Base-by-base conservation (phyloP, 1,139 yeast genomes). In the Debaryomycetaceae sp. region DNA sequence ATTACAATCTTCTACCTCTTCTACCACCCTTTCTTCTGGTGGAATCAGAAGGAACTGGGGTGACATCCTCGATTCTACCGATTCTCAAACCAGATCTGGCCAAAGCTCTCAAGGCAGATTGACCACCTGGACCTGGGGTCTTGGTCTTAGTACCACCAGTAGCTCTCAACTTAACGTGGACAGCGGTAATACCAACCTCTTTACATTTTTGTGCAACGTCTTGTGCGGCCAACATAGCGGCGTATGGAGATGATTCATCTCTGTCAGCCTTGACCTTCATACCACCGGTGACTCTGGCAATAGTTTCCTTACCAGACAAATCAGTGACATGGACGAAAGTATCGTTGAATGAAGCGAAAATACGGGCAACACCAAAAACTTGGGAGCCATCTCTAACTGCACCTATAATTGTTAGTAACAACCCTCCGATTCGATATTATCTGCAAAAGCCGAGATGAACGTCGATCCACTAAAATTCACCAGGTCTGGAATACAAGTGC, bases 51-150 rank as follows among this genome's bases (percentile, higher is more conserved):
- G 99, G 99, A 69, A 95, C 93, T 77, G 99, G 99, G 65, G 99
- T 95, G 63, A 95, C 99, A 77, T 95, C 99, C 84, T 95, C 99
- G 66, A 95, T 95, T 83, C 99, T 91, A 70, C 99, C 99, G 64
- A 95, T 93, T 86, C 96, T 90, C 80, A 95, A 84, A 75, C 99
- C 99, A 60, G 98, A 90, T 85, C 99, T 91, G 69, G 99, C 99
- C 71, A 95, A 83, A 69, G 99, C 99, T 83, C 99, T 91, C 73
- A 95, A 83, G 76, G 99, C 99, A 59, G 98, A 87, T 83, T 93
- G 99, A 81, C 98, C 99, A 88, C 99, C 99, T 80, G 99, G 99
- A 81, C 99, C 99, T 77, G 99, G 99, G 75, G 99, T 91, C 89
- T 95, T 95, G 79, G 99, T 88, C 76, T 88, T 90, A 66, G 99